Evolutionary conservation across 202 grass and related monocot species (phyloP).

Genomic region (Setaria viridis): DNA sequence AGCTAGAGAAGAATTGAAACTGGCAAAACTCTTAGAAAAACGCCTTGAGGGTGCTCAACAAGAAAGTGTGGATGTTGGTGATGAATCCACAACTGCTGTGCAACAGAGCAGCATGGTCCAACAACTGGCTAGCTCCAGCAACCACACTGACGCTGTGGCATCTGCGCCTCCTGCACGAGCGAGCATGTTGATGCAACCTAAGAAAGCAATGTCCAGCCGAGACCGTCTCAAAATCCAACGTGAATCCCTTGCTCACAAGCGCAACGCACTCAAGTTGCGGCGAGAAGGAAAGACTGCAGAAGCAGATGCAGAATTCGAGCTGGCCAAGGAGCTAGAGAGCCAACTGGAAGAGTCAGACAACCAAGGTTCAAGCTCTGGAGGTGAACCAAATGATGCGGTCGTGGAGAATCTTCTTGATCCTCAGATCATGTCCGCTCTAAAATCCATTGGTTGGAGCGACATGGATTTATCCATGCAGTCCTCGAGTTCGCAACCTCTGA

Average conservation of each 20-base stretch:
- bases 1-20: constrained; percentile 86
- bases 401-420: constrained; percentile 94
- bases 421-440: constrained; percentile 82
- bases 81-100: constrained; percentile 29
- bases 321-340: constrained; percentile 82
- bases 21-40: constrained; percentile 82
- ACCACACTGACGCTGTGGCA: neutral
- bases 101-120: constrained; percentile 44
- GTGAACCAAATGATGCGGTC: constrained; percentile 42
- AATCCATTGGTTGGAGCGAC: constrained; percentile 83
- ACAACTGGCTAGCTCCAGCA: constrained; percentile 34
- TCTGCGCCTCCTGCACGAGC: constrained; percentile 40
- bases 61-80: constrained; percentile 14
- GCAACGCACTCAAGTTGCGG: constrained; percentile 88
- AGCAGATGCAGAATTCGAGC: constrained; percentile 83
- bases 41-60: constrained; percentile 59
- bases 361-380: constrained; percentile 51
- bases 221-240: constrained; percentile 91
- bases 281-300: constrained; percentile 87
- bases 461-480: constrained; percentile 44
- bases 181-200: constrained; percentile 48
- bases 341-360: constrained; percentile 81
- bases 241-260: constrained; percentile 87
- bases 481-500: constrained; percentile 44
- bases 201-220: constrained; percentile 72